Evolutionary conservation across 2,329 filamentous ascomycete species (phyloP), one percentile per base, ranked within the genome.

Genomic region (Fusarium agapanthi): DNA sequence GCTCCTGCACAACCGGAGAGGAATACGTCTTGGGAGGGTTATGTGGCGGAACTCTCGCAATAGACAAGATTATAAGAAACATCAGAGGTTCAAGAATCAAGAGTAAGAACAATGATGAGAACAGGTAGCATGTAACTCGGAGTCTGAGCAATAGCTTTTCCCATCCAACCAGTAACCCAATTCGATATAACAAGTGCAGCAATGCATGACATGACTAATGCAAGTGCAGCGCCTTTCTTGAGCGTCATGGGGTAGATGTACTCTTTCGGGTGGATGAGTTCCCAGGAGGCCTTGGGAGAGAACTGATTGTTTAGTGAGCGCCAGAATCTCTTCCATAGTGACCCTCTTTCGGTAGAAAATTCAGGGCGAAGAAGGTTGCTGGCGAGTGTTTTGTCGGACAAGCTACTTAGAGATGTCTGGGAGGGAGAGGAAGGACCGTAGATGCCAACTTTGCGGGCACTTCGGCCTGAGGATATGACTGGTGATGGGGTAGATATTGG

Each of bases 51-150:
- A 64, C 57, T 3, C 61, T 40, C 1, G 61, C 61, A 34, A 64
- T 64, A 7, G 57, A 61, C 4, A 64, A 10, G 7, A 64, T 64
- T 14, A 61, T 64, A 28, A 64, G 56, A n/a, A 61, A 64, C 56
- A 64, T 64, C 4, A 61, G 61, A 16, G 60, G 60, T 12, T 63
- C 60, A 8, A 63, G 43, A 7, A 55, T 63, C 60, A 8, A 63
- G 43, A 7, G 60, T 63, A 9, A 63, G 60, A 4, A 63, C 60
- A 15, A 63, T 63, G 4, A 63, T 55, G 4, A 63, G 35, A 14
- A 63, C 60, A 24, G 60, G 55, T 1, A 63, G 6, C 55, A 63
- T 63, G 22, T 63, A 63, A 10, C 55, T 35, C 0, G 55, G 55
- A 22, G 60, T 63, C 3, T 63, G 60, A 22, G 60, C 43, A 13